Evolutionary conservation across 305 asterid species (phyloP), one percentile per base, ranked within the genome.

Genomic region (Stenogyne calaminthoides): DNA sequence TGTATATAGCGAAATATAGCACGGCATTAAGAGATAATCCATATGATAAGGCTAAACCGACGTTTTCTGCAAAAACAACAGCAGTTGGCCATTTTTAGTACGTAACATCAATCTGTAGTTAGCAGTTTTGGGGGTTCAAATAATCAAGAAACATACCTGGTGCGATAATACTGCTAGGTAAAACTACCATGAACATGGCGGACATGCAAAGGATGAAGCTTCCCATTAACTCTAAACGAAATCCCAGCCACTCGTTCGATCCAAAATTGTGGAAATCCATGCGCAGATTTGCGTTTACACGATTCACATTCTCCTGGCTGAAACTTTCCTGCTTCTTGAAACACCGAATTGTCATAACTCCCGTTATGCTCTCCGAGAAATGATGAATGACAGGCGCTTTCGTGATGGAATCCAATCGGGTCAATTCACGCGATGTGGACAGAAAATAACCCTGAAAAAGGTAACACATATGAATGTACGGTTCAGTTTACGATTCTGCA

Each of bases 301-400:
- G 95, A 36, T 76, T 78, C 55, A 92, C 83, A 54, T 95, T 93
- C 81, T 93, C 97, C 52, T 79, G 76, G 84, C 83, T 80, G 67
- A 95, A 95, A 36, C 82, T 82, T 36, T 83, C 89, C 82, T 95
- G 98, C 81, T 87, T 95, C 76, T 86, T 76, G 75, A 95, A 95
- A 69, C 96, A 83, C 3, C 99, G 96, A 63, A 95, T 88, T 0
- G 98, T 95, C 91, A 89, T 95, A 49, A 95, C 96, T 10, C 98
- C 99, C 0, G 98, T 82, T 59, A 95, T 93, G 84, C 96, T 91
- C 81, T 95, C 99, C 2, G 99, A 95, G 84, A 95, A 95, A 72
- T 91, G 97, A 80, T 88, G 98, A 67, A 95, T 93, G 51, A 95
- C 91, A 0, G 98, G 99, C n/a, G 98, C 99, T 80, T 95, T 95